phyloP scores from a whole-genome alignment of 371 early-diverging fungal genomes.

The Mucor mucedo region DNA sequence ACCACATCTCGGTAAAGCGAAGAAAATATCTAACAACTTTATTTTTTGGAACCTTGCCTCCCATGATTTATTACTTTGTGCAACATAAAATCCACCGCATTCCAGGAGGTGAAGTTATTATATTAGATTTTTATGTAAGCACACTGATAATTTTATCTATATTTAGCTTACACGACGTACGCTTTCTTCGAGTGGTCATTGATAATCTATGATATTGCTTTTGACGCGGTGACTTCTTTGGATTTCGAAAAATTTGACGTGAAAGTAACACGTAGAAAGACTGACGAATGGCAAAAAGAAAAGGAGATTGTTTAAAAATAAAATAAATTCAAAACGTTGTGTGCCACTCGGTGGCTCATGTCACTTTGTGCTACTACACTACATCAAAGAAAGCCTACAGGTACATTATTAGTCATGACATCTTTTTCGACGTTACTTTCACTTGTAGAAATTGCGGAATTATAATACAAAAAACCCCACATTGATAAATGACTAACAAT shows the following conservation, averaged over 20 bases:
- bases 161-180: conserved; percentile 74
- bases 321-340: neutral
- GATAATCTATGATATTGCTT: conserved; percentile 79
- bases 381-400: too few species aligned
- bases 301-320: conserved; percentile 13
- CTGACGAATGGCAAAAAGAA: neutral
- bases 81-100: conserved; percentile 77
- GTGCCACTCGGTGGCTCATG: too few species aligned
- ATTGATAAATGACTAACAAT: too few species aligned
- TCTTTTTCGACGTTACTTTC: too few species aligned
- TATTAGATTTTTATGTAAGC: neutral
- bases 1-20: conserved; percentile 33
- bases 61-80: conserved; percentile 77
- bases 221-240: conserved; percentile 70
- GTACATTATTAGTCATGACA: too few species aligned
- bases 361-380: too few species aligned
- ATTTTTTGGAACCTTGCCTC: conserved; percentile 72
- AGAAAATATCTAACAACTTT: conserved; percentile 42
- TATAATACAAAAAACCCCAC: too few species aligned
- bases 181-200: conserved; percentile 87
- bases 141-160: neutral
- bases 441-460: too few species aligned
- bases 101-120: conserved; percentile 58
- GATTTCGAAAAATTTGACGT: conserved; percentile 67
- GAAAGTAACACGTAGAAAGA: conserved; percentile 2